phyloP scores from a whole-genome alignment of 179 eudicot genomes.

The Carnegiea gigantea region DNA sequence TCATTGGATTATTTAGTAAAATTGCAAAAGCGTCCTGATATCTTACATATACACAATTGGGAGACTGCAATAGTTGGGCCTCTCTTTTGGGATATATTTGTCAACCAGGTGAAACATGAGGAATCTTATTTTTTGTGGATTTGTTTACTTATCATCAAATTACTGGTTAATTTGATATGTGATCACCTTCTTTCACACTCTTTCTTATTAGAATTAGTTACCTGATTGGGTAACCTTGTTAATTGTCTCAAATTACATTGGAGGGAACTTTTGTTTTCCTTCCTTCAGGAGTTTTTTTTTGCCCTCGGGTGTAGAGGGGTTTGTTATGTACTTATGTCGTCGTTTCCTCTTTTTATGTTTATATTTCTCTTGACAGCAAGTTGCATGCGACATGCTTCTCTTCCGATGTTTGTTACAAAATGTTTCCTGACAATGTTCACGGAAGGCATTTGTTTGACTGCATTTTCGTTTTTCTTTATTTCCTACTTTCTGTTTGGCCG shows the following conservation, averaged over 20 bases:
- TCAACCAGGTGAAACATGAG: constrained; percentile 45
- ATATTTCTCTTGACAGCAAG: too few species aligned
- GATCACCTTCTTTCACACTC: not conserved
- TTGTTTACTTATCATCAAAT: not conserved
- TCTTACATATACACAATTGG: constrained; percentile 69
- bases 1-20: constrained; percentile 64
- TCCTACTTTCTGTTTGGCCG: too few species aligned
- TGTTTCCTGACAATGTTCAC: too few species aligned
- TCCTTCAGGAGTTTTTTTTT: too few species aligned
- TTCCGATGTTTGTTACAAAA: too few species aligned
- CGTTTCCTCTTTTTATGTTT: too few species aligned
- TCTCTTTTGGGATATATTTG: constrained; percentile 74
- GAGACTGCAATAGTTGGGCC: constrained; percentile 69
- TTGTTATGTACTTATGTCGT: too few species aligned
- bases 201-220: not conserved
- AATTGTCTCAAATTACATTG: too few species aligned
- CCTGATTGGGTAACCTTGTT: not conserved
- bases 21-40: constrained; percentile 65
- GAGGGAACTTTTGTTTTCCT: too few species aligned
- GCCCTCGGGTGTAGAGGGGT: not conserved
- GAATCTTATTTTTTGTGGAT: not conserved
- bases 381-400: too few species aligned
- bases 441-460: too few species aligned
- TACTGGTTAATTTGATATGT: not conserved
- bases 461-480: too few species aligned